phyloP scores from a whole-genome alignment of 352 stramenopile species.

The Phytophthora palmivora region DNA sequence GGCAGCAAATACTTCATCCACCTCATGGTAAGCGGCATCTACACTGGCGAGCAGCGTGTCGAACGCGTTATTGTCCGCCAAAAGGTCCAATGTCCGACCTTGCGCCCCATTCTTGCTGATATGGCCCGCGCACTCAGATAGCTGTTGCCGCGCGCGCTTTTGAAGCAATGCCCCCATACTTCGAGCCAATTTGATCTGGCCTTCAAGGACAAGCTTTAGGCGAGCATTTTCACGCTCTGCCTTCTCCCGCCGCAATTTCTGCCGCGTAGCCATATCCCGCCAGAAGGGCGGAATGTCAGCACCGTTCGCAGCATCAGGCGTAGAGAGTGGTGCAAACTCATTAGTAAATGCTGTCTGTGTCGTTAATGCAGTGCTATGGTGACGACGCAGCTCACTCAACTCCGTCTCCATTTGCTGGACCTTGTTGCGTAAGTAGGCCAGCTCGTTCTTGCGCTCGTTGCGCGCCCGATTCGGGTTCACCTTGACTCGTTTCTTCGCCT shows the following conservation, averaged over 20 bases:
- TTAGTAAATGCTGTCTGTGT: conserved; percentile 1
- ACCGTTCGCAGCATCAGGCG: not conserved
- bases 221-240: conserved; percentile 58
- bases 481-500: conserved; percentile 23
- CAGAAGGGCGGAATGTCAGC: conserved; percentile 37
- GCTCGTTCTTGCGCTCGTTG: conserved; percentile 59
- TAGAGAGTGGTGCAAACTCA: not conserved
- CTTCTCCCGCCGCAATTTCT: conserved; percentile 44
- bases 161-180: conserved; percentile 51
- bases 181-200: conserved; percentile 53
- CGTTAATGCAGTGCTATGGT: conserved; percentile 12
- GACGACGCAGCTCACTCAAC: conserved; percentile 28
- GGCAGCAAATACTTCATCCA: conserved; percentile 34
- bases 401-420: conserved; percentile 52
- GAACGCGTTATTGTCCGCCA: conserved; percentile 36
- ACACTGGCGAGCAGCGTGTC: conserved; percentile 32
- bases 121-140: conserved; percentile 16
- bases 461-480: conserved; percentile 52
- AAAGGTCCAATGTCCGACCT: conserved; percentile 15
- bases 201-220: conserved; percentile 59
- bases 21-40: conserved; percentile 37
- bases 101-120: conserved; percentile 17
- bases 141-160: conserved; percentile 42
- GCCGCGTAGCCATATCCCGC: conserved; percentile 46
- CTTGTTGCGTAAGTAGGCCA: conserved; percentile 57